Evolutionary conservation across 306 rosid species (phyloP).

Genomic region (Gynostemma pentaphyllum): DNA sequence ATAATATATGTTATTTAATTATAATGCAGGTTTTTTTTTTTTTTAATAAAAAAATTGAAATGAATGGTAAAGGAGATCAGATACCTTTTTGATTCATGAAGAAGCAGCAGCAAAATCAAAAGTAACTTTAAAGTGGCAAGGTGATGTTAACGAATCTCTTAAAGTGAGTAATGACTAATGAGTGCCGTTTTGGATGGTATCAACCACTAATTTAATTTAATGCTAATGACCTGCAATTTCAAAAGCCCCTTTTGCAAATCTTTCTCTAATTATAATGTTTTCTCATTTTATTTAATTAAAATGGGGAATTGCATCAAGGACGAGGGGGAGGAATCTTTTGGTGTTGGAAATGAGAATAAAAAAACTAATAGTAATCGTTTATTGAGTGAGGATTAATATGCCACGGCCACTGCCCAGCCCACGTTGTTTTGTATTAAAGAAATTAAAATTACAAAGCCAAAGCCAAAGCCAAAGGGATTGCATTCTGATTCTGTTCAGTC

Average conservation of each 20-base stretch:
- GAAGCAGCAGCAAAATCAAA: background rate
- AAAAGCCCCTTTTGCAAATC: slow-evolving; percentile 2
- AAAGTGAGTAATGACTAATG: background rate
- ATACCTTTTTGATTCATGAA: background rate
- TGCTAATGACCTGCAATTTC: background rate
- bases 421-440: too few species aligned
- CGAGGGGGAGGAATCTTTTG: slow-evolving; percentile 5
- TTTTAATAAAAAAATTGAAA: background rate
- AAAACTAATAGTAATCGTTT: too few species aligned
- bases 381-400: too few species aligned
- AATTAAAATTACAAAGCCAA: too few species aligned
- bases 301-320: background rate
- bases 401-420: too few species aligned
- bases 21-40: too few species aligned
- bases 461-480: too few species aligned
- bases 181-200: background rate
- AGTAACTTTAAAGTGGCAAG: background rate
- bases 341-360: background rate
- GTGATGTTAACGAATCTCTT: background rate
- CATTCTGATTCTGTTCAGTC: background rate
- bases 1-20: too few species aligned
- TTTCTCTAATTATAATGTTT: background rate
- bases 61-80: background rate
- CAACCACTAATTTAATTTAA: background rate
- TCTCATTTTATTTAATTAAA: background rate